Conservation (phyloP, 176 grass and related monocot species). For the bread wheat (Triticum aestivum) region IWGSC_CS_RefSeq_v2.1 NC_057798.1:83499711-83500210, state of each 20-base stretch:
- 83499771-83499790: conserved; percentile 57
- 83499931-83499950: conserved; percentile 65
- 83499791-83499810: conserved; percentile 56
- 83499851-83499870: conserved; percentile 75
- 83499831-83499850: conserved; percentile 45
- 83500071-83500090: conserved; percentile 62
- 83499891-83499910: conserved; percentile 68
- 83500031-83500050: conserved; percentile 52
- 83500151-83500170: conserved; percentile 57
- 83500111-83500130: conserved; percentile 78
- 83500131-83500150: conserved; percentile 53
- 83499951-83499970: conserved; percentile 58
- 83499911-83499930: conserved; percentile 65
- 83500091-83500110: conserved; percentile 67
- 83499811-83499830: conserved; percentile 47
- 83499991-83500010: conserved; percentile 68
- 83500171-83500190: conserved; percentile 47
- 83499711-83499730: conserved; percentile 56
- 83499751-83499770: conserved; percentile 47
- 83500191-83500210: conserved; percentile 55
- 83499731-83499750: conserved; percentile 47
- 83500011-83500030: conserved; percentile 71
- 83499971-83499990: conserved; percentile 52
- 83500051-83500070: conserved; percentile 57
- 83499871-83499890: conserved; percentile 53